Evolutionary conservation across 2,329 filamentous ascomycete genomes (phyloP).

Genomic region (Coleophoma cylindrospora): DNA sequence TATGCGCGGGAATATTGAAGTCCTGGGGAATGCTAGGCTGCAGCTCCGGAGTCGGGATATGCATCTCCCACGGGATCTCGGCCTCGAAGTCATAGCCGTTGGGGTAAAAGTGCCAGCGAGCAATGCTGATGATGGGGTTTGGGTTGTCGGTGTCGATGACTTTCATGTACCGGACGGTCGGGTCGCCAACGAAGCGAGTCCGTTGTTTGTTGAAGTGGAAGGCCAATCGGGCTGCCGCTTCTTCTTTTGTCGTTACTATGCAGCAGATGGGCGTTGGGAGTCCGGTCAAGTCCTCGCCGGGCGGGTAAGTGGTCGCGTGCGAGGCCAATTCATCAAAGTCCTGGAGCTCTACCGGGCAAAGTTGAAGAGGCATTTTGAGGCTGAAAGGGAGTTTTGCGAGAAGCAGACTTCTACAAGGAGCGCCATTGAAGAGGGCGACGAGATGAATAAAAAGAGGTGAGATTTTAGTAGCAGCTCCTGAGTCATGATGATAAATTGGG

Average conservation of each 20-base stretch:
- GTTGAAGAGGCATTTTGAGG: conserved; percentile 5
- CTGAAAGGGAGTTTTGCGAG: background rate
- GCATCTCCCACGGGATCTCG: conserved; percentile 11
- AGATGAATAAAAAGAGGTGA: no score
- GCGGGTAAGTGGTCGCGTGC: conserved; percentile 6
- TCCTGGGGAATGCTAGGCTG: conserved; percentile 3
- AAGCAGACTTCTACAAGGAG: no score
- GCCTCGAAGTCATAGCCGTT: conserved; percentile 9
- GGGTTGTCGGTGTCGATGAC: conserved; percentile 7
- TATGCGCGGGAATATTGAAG: conserved; percentile 13
- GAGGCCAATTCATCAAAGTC: conserved; percentile 8
- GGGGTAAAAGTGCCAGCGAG: conserved; percentile 15
- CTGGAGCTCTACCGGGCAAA: conserved; percentile 1
- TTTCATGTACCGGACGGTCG: conserved; percentile 11
- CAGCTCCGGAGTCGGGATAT: background rate
- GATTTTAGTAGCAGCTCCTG: no score
- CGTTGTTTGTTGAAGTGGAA: conserved; percentile 14
- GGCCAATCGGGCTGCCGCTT: conserved; percentile 3
- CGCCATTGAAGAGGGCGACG: no score
- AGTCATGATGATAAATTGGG: no score
- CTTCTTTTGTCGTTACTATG: conserved; percentile 2
- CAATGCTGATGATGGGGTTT: conserved; percentile 10
- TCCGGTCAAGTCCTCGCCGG: conserved; percentile 9
- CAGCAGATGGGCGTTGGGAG: conserved; percentile 8
- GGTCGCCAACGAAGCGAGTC: conserved; percentile 8